Conservation (phyloP, 1,284 basidiomycete species). For the Pseudozyma sp. region DNA sequence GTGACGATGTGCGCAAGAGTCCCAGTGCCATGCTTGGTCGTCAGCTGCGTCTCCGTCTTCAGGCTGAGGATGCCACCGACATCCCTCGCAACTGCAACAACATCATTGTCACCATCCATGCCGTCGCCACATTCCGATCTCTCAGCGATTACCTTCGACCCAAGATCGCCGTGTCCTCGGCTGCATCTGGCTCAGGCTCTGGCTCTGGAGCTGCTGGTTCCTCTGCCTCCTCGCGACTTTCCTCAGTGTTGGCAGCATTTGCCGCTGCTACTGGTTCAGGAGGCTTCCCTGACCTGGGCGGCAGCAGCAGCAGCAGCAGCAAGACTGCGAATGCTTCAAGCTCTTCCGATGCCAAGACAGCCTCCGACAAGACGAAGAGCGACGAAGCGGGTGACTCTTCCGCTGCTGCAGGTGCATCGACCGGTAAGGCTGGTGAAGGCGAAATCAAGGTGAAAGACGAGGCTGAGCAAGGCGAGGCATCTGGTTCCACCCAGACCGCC, state of each 20-base stretch:
- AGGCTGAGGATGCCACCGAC: constrained; percentile 58
- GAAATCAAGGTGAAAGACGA: constrained; percentile 8
- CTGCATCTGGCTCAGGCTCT: constrained; percentile 75
- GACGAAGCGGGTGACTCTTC: constrained; percentile 44
- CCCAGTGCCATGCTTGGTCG: constrained; percentile 56
- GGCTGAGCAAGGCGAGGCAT: constrained; percentile 11
- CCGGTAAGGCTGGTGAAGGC: constrained; percentile 1
- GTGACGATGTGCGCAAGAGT: constrained; percentile 54
- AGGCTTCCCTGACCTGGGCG: constrained; percentile 31
- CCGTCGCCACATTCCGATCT: constrained; percentile 64
- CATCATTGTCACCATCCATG: constrained; percentile 65
- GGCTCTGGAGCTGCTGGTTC: constrained; percentile 55
- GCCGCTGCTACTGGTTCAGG: constrained; percentile 74
- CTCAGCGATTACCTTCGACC: constrained; percentile 66
- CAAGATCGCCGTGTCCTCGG: constrained; percentile 50
- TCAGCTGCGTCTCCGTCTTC: constrained; percentile 62
- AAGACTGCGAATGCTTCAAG: constrained; percentile 71
- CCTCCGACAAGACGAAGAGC: constrained; percentile 30
- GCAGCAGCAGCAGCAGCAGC: constrained; percentile 72
- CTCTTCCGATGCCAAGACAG: constrained; percentile 59
- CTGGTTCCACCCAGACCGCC: constrained; percentile 12
- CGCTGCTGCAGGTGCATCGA: neutral
- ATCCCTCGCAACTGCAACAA: constrained; percentile 62
- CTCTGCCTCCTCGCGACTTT: constrained; percentile 74
- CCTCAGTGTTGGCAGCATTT: constrained; percentile 89